Conservation (phyloP, 2,329 filamentous ascomycete genomes). For the Bipolaris victoriae region DNA sequence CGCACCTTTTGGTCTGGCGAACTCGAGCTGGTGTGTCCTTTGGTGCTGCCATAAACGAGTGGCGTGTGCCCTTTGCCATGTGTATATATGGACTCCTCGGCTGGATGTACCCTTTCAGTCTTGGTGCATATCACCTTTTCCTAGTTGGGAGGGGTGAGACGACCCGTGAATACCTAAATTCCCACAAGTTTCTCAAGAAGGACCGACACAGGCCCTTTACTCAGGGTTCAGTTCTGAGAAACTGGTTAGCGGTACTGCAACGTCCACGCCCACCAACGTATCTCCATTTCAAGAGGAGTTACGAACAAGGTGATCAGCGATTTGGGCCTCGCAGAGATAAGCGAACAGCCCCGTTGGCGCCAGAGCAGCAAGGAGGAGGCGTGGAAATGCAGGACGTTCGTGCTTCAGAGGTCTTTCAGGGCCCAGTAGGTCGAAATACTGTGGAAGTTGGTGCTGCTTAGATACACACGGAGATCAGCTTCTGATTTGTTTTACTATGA, state of each 20-base stretch:
- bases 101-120: slow-evolving; percentile 78
- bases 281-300: slow-evolving; percentile 80
- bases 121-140: slow-evolving; percentile 90
- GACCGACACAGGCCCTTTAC: slow-evolving; percentile 92
- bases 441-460: slow-evolving; percentile 20
- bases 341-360: slow-evolving; percentile 54
- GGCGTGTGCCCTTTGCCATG: slow-evolving; percentile 85
- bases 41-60: slow-evolving; percentile 68
- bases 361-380: slow-evolving; percentile 60
- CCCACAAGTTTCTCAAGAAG: slow-evolving; percentile 90
- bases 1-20: slow-evolving; percentile 78
- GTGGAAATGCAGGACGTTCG: slow-evolving; percentile 72
- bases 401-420: slow-evolving; percentile 42
- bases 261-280: slow-evolving; percentile 88
- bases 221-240: slow-evolving; percentile 74
- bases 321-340: slow-evolving; percentile 68
- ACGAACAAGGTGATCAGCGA: slow-evolving; percentile 82
- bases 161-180: slow-evolving; percentile 93
- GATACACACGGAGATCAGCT: slow-evolving; percentile 3
- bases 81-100: slow-evolving; percentile 79
- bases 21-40: slow-evolving; percentile 70
- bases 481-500: slow-evolving; percentile 9
- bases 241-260: slow-evolving; percentile 81
- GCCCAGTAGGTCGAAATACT: slow-evolving; percentile 34
- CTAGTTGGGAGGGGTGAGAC: slow-evolving; percentile 91